phyloP scores from a whole-genome alignment of 2,329 filamentous ascomycete species.

The Claviceps paspali region DNA sequence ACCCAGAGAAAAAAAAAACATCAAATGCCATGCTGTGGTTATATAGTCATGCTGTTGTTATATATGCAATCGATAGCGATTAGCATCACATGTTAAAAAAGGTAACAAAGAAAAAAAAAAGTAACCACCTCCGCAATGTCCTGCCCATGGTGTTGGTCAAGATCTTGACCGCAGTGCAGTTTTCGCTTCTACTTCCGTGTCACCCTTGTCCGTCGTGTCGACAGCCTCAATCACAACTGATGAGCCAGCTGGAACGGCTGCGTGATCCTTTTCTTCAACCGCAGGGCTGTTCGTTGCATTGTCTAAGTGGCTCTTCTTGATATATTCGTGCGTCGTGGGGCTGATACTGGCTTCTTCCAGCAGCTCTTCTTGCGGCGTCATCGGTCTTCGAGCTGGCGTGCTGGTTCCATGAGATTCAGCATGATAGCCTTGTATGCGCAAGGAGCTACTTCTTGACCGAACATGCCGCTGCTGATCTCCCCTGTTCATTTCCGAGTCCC shows the following conservation, averaged over 20 bases:
- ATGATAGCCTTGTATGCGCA: conserved; percentile 14
- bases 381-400: conserved; percentile 11
- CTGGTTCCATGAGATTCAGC: conserved; percentile 8
- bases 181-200: background rate
- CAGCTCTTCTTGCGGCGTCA: conserved; percentile 18
- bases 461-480: conserved; percentile 13
- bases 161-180: too few relatives aligned
- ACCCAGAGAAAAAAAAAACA: background rate
- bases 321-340: background rate
- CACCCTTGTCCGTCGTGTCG: background rate
- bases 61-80: too few relatives aligned
- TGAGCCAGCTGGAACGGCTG: background rate
- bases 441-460: conserved; percentile 18
- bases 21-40: too few relatives aligned
- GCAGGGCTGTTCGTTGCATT: too few relatives aligned
- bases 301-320: background rate
- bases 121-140: too few relatives aligned
- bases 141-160: too few relatives aligned
- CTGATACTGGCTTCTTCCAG: conserved; percentile 4
- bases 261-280: background rate
- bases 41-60: too few relatives aligned
- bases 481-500: conserved; percentile 21
- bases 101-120: too few relatives aligned
- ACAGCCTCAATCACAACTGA: background rate
- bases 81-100: too few relatives aligned